These are phyloP conservation scores for Apiospora sp. DNA, from an alignment of 2,329 filamentous ascomycete species.

Conservation along the genomic window DNA sequence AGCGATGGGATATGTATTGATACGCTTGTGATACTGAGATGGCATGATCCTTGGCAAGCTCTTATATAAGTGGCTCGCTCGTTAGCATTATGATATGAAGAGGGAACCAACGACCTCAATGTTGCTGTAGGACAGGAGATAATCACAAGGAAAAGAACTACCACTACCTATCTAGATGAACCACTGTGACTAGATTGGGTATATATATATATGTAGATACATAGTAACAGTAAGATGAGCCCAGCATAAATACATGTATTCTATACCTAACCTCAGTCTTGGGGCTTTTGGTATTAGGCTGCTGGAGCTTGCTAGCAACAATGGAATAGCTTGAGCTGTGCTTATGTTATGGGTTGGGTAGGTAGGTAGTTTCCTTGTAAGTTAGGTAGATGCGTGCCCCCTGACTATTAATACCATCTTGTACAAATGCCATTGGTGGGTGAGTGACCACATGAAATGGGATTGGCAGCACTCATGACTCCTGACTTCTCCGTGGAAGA, in stretches of 20 bases:
- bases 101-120: neutral
- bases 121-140: neutral
- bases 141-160: neutral
- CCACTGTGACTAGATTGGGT: neutral
- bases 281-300: neutral
- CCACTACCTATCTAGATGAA: neutral
- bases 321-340: neutral
- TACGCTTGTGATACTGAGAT: conserved; percentile 13
- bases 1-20: neutral
- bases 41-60: neutral
- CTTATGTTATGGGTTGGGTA: neutral
- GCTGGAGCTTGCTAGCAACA: neutral
- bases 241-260: neutral
- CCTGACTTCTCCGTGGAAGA: neutral
- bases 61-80: neutral
- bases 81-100: neutral
- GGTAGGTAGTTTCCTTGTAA: neutral
- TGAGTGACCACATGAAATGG: neutral
- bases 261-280: neutral
- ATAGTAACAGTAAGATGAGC: neutral
- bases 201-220: neutral
- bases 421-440: neutral
- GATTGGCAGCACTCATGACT: neutral
- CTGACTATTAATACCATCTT: neutral
- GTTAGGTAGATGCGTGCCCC: neutral